Evolutionary conservation across 2,329 filamentous ascomycete genomes (phyloP).

Genomic region (Botrytis pseudocinerea): DNA sequence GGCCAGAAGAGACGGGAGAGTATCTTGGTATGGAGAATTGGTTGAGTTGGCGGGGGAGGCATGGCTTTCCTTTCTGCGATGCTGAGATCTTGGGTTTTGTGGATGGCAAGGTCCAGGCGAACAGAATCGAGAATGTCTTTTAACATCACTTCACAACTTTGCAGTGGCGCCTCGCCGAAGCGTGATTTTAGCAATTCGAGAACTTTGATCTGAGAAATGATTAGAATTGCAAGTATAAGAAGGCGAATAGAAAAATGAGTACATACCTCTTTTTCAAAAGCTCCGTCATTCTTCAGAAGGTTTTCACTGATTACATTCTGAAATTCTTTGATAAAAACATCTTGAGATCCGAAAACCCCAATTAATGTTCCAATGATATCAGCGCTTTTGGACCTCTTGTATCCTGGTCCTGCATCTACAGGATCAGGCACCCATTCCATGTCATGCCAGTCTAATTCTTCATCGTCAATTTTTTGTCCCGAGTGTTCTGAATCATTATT

Average conservation of each 20-base stretch:
- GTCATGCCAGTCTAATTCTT: slow-evolving; percentile 85
- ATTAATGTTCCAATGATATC: slow-evolving; percentile 93
- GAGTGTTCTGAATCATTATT: slow-evolving; percentile 47
- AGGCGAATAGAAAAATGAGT: neutral
- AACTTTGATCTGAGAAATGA: slow-evolving; percentile 60
- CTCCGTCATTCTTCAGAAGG: slow-evolving; percentile 64
- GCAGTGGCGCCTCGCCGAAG: slow-evolving; percentile 81
- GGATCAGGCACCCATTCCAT: slow-evolving; percentile 93
- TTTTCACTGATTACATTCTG: slow-evolving; percentile 86
- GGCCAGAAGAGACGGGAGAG: slow-evolving; percentile 95
- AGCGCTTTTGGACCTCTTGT: slow-evolving; percentile 82
- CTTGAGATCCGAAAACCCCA: slow-evolving; percentile 82
- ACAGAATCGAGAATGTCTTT: slow-evolving; percentile 85
- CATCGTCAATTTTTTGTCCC: slow-evolving; percentile 56
- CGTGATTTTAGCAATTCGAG: slow-evolving; percentile 84
- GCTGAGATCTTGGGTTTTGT: slow-evolving; percentile 50
- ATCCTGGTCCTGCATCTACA: slow-evolving; percentile 88
- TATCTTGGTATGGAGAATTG: slow-evolving; percentile 73
- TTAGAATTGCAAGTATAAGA: slow-evolving; percentile 26
- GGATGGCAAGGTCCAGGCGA: slow-evolving; percentile 68
- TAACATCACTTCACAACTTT: slow-evolving; percentile 97
- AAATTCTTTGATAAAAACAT: slow-evolving; percentile 92
- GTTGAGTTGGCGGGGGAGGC: slow-evolving; percentile 36
- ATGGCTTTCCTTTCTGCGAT: slow-evolving; percentile 39
- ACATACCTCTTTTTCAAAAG: slow-evolving; percentile 69